phyloP scores from a whole-genome alignment of 768 basidiomycete genomes.

The Leucogyrophana mollusca region DNA sequence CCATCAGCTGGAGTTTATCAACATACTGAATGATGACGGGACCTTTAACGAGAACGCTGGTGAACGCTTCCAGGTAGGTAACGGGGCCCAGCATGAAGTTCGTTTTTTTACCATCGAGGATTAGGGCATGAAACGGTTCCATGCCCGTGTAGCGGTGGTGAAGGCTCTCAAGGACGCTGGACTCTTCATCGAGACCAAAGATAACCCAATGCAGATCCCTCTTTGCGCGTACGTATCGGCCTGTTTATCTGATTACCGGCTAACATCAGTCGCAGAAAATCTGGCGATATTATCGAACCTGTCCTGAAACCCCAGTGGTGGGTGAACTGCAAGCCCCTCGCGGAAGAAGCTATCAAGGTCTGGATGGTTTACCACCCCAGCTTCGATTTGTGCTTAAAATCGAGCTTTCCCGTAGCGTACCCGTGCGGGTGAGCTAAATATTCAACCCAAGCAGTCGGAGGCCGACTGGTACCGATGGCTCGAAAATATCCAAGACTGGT shows the following conservation, averaged over 20 bases:
- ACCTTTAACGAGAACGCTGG: slow-evolving; percentile 93
- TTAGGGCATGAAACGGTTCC: slow-evolving; percentile 97
- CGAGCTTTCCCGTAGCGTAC: slow-evolving; percentile 60
- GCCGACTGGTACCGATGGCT: slow-evolving; percentile 97
- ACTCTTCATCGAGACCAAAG: slow-evolving; percentile 86
- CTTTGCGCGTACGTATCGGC: slow-evolving; percentile 74
- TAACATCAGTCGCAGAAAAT: slow-evolving; percentile 59
- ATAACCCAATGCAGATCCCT: slow-evolving; percentile 97
- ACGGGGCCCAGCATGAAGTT: background rate
- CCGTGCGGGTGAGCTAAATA: slow-evolving; percentile 78
- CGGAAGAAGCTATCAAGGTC: slow-evolving; percentile 87
- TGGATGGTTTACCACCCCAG: slow-evolving; percentile 1
- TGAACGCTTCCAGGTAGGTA: slow-evolving; percentile 61
- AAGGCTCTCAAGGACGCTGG: slow-evolving; percentile 82
- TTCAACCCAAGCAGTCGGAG: slow-evolving; percentile 83
- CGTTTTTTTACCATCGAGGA: background rate
- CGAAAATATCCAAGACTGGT: slow-evolving; percentile 97
- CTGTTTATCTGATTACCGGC: background rate
- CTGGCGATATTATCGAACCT: slow-evolving; percentile 94
- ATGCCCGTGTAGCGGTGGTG: slow-evolving; percentile 81
- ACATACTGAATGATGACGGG: slow-evolving; percentile 94
- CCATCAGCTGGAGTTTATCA: slow-evolving; percentile 89
- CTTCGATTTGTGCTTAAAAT: slow-evolving; percentile 4
- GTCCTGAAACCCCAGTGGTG: slow-evolving; percentile 99
- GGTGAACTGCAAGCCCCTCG: slow-evolving; percentile 90